Conservation (phyloP, 1,284 basidiomycete genomes). For the Cryptococcus sp. region DNA sequence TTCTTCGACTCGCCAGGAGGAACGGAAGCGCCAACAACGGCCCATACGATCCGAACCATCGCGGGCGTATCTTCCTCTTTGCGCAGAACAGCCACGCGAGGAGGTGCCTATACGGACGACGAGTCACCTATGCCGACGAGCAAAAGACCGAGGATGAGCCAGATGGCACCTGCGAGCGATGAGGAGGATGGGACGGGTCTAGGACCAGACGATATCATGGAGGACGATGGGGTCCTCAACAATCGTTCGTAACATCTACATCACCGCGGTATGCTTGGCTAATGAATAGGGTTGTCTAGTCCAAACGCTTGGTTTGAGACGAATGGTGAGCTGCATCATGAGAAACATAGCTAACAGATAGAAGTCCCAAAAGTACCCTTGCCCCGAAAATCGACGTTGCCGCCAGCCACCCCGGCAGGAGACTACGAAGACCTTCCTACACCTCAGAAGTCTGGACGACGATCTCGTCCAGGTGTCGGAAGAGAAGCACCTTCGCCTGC, state of each 20-base stretch:
- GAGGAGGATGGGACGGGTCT: constrained; percentile 17
- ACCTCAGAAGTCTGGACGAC: constrained; percentile 1
- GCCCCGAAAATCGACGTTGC: not conserved
- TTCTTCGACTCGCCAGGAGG: constrained; percentile 53
- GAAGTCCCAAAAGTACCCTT: constrained; percentile 1
- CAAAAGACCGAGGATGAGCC: constrained; percentile 14
- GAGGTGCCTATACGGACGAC: constrained; percentile 3
- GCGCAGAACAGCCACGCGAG: not conserved
- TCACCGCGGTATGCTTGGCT: not conserved
- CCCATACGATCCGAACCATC: constrained; percentile 45
- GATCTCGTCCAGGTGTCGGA: constrained; percentile 10
- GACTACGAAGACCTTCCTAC: constrained; percentile 23
- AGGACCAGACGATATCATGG: constrained; percentile 8
- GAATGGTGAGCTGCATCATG: not conserved
- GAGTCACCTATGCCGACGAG: constrained; percentile 42
- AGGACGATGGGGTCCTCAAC: constrained; percentile 6
- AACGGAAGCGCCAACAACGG: constrained; percentile 50
- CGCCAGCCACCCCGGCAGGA: constrained; percentile 15
- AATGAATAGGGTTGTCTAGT: constrained; percentile 2
- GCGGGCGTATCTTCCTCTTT: not conserved
- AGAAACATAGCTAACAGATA: constrained; percentile 1
- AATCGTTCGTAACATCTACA: constrained; percentile 9
- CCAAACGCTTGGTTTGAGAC: not conserved
- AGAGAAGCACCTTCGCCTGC: constrained; percentile 6
- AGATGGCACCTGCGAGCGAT: constrained; percentile 33